Conservation (phyloP, 306 rosid species). For the Prunus mume region DNA sequence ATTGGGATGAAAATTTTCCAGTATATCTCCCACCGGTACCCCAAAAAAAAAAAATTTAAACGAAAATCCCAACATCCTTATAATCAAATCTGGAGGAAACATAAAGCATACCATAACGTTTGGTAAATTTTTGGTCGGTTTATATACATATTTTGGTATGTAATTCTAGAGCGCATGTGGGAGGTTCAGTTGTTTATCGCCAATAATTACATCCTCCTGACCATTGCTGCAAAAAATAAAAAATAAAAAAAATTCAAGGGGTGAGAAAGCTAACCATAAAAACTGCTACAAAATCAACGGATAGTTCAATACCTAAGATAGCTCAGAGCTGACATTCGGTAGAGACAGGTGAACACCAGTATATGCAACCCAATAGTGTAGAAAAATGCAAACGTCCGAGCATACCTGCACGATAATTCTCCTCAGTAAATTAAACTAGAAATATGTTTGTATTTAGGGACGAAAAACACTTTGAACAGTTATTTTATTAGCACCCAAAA, state of each 20-base stretch:
- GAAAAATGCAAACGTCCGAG: conserved; percentile 92
- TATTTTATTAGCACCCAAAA: background rate
- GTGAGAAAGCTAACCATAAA: background rate
- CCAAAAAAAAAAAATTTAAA: background rate
- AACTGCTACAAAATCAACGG: background rate
- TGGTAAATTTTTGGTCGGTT: background rate
- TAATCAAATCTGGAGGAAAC: background rate
- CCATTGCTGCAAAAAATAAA: conserved; percentile 54
- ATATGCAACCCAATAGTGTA: conserved; percentile 91
- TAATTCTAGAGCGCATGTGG: conserved; percentile 44
- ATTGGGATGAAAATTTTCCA: background rate
- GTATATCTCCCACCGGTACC: background rate
- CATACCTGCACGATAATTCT: conserved; percentile 58
- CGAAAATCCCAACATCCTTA: background rate
- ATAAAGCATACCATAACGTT: background rate
- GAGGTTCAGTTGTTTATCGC: conserved; percentile 54
- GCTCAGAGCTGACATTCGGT: conserved; percentile 94
- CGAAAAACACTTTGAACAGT: background rate
- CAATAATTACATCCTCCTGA: conserved; percentile 52
- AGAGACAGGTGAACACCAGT: conserved; percentile 90
- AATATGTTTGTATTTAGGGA: background rate
- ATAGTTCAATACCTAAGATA: conserved; percentile 59
- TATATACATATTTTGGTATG: background rate
- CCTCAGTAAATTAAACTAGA: background rate
- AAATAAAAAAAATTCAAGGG: background rate